A percentile compares a stretch with the other conserved stretches of the same genome.
Conservation (phyloP, 2,329 filamentous ascomycete genomes). For the Capronia epimyces region DNA sequence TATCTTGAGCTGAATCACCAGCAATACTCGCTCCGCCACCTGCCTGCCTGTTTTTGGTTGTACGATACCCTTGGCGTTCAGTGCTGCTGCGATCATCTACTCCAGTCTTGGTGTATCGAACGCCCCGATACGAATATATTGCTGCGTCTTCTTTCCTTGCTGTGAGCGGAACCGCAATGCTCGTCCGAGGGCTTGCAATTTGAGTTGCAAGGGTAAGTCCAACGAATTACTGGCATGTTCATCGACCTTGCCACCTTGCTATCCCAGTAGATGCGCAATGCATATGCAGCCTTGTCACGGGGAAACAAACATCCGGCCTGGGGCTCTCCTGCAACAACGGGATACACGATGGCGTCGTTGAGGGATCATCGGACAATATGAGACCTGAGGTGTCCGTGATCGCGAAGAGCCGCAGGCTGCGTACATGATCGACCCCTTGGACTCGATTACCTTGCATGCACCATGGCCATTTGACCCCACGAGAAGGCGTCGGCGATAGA, state of each 20-base stretch:
- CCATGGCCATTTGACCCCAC: neutral
- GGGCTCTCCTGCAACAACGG: neutral
- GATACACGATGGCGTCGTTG: neutral
- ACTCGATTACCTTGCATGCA: neutral
- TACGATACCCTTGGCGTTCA: too few relatives aligned
- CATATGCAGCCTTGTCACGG: conserved; percentile 6
- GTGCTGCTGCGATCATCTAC: neutral
- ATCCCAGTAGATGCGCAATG: neutral
- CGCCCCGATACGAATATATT: neutral
- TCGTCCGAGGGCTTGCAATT: neutral
- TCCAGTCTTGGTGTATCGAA: neutral
- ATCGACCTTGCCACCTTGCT: neutral
- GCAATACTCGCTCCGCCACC: neutral
- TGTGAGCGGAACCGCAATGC: too few relatives aligned
- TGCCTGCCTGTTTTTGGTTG: neutral
- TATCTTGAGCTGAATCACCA: neutral
- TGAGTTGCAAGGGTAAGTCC: neutral
- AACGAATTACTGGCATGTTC: neutral
- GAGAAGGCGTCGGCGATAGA: too few relatives aligned
- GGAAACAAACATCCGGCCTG: neutral
- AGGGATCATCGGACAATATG: neutral
- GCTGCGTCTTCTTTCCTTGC: neutral
- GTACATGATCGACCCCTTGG: neutral
- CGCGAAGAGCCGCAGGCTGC: neutral
- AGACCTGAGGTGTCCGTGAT: neutral